Evolutionary conservation across 306 rosid species (phyloP).

Genomic region (Fagus sylvatica): DNA sequence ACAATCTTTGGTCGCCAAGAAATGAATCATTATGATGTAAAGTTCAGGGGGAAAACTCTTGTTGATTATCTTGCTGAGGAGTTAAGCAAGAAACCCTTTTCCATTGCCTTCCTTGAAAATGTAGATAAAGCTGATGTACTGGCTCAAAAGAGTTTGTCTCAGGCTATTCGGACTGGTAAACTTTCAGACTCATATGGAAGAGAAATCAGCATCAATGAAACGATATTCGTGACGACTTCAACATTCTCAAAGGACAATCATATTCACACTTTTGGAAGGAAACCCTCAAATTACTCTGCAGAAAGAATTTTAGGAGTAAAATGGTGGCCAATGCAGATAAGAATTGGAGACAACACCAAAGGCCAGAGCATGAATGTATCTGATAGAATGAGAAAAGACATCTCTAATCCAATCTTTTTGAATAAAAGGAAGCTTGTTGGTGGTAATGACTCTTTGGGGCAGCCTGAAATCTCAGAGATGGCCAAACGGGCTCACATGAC

Average conservation of each 20-base stretch:
- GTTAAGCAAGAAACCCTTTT: conserved; percentile 65
- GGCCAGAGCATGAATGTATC: conserved; percentile 40
- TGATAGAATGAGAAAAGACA: conserved; percentile 29
- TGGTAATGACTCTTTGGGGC: conserved; percentile 43
- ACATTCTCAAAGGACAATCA: conserved; percentile 33
- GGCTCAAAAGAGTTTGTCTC: conserved; percentile 61
- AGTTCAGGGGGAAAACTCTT: conserved; percentile 81
- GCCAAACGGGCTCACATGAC: conserved; percentile 65
- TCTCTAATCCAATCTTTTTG: conserved; percentile 42
- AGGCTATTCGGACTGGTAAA: conserved; percentile 76
- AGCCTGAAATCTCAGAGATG: conserved; percentile 42
- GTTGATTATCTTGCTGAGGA: conserved; percentile 74
- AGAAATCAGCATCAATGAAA: conserved; percentile 68
- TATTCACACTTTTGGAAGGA: conserved; percentile 21
- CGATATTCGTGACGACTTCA: conserved; percentile 57
- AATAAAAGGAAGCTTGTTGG: conserved; percentile 71
- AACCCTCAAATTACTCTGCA: conserved; percentile 55
- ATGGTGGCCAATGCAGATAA: conserved; percentile 53
- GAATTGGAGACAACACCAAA: conserved; percentile 38
- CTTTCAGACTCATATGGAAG: conserved; percentile 77
- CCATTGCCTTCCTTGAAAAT: conserved; percentile 78
- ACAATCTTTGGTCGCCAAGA: conserved; percentile 18
- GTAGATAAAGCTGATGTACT: conserved; percentile 75
- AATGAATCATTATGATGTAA: conserved; percentile 49
- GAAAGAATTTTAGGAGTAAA: conserved; percentile 56